A percentile compares a stretch with the other conserved stretches of the same genome.
These are phyloP conservation scores for Cicer cuneatum DNA, from an alignment of 306 rosid genomes.

Conservation along the genomic window DNA sequence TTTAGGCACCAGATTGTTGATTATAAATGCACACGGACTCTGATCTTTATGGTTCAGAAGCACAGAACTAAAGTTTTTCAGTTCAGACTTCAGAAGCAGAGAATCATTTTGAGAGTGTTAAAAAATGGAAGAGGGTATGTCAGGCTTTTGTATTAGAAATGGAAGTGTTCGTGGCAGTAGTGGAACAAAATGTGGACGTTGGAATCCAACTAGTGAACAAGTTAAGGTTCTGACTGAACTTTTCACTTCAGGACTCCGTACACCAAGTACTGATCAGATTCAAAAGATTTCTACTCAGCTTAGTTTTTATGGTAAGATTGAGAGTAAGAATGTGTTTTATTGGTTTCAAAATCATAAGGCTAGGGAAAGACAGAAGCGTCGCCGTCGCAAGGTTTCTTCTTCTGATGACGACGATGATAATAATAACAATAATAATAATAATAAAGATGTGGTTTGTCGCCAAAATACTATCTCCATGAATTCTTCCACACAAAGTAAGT, in stretches of 20 bases:
- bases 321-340: conserved; percentile 96
- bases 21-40: conserved; percentile 68
- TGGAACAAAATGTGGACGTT: conserved; percentile 90
- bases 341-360: conserved; percentile 99
- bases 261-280: conserved; percentile 94
- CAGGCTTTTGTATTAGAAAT: conserved; percentile 67
- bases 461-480: conserved; percentile 44
- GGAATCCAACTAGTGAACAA: conserved; percentile 93
- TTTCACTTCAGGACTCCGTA: conserved; percentile 87
- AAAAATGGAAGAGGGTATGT: conserved; percentile 69
- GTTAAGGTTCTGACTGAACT: conserved; percentile 81
- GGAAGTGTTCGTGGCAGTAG: conserved; percentile 48
- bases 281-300: conserved; percentile 84
- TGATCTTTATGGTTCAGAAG: conserved; percentile 59
- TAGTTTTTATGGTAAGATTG: conserved; percentile 93
- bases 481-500: conserved; percentile 61
- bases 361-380: conserved; percentile 87
- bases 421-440: conserved; percentile 1
- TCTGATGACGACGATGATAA: conserved; percentile 32
- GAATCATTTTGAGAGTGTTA: conserved; percentile 23
- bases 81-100: conserved; percentile 40
- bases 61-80: conserved; percentile 45
- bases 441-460: conserved; percentile 22
- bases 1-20: conserved; percentile 20
- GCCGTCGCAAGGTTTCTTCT: conserved; percentile 74